Base-by-base conservation (phyloP, 1,284 basidiomycete genomes). In the Ceratobasidium sp. region DNA sequence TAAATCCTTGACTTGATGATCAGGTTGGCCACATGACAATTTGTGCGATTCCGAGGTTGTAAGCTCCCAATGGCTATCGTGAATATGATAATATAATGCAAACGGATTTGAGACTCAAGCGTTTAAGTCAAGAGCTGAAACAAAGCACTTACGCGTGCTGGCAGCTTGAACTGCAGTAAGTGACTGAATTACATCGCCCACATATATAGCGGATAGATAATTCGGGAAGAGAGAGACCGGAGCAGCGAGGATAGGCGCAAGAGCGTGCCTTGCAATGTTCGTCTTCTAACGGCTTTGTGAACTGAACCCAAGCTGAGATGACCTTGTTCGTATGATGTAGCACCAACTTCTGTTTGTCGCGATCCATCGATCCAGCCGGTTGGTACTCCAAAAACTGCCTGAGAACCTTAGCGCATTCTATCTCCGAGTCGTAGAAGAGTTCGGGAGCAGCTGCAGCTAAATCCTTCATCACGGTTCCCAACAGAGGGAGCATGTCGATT, bases 201-300 rank as follows among this genome's bases (percentile, higher is more conserved):
- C 59, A 61, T 9, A 28, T 61, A 23, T 61, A 40, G 4, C 59
- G 59, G 7, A 61, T 28, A 28, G 23, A 7, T 3, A 61, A 20
- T 4, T 64, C 61, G 9, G 15, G 33, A 13, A 40, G 38, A 3
- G 7, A 12, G 20, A 15, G 13, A 12, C 40, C 33, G 40, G 15
- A 64, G 23, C 61, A 64, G 38, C 61, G 61, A 40, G 61, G 61
- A 42, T 64, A 64, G 3, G 9, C 38, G 15, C 61, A 64, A 23
- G 17, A 4, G 52, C 10, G 23, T 20, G 17, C 20, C 10, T 23
- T 54, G 17, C 17, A 20, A 54, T 20, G 17, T 23, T 23, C 23
- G 23, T 54, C 17, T 12, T 7, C 52, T 54, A 6, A 6, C 52
- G 52, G 23, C 23, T 7, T 54, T n/a, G n/a, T n/a, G n/a, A 10